Conservation (phyloP, 345 rosid genomes). For the Excoecaria agallocha region DNA sequence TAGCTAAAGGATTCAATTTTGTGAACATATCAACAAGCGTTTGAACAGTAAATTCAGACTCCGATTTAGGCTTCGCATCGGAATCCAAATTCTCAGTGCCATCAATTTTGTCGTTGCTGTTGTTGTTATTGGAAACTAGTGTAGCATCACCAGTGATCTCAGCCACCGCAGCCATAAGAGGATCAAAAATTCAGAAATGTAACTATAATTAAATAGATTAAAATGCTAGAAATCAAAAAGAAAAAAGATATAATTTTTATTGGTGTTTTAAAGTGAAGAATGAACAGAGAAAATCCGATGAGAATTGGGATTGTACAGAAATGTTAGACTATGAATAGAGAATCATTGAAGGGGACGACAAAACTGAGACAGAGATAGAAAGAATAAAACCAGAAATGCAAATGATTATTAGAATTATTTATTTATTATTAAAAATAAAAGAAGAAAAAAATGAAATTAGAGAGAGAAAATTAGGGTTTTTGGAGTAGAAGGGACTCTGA, state of each 20-base stretch:
- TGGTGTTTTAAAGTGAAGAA: neutral
- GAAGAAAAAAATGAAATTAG: neutral
- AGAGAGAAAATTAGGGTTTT: constrained; percentile 17
- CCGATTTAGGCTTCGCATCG: constrained; percentile 37
- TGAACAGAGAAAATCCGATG: neutral
- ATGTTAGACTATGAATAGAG: neutral
- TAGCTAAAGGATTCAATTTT: no score
- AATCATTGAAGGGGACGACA: neutral
- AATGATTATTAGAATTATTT: neutral
- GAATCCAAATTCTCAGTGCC: constrained; percentile 33
- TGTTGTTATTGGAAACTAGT: constrained; percentile 31
- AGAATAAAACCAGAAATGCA: neutral
- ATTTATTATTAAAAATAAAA: neutral
- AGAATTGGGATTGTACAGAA: neutral
- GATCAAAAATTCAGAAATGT: constrained; percentile 12
- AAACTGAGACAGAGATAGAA: neutral
- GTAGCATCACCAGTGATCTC: constrained; percentile 47
- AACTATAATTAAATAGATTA: neutral
- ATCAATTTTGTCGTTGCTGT: constrained; percentile 15
- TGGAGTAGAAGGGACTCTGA: neutral
- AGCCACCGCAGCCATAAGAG: constrained; percentile 69
- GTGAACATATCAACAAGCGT: constrained; percentile 79
- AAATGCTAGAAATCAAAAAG: neutral
- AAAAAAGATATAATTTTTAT: neutral
- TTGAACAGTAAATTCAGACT: constrained; percentile 59